phyloP scores from a whole-genome alignment of 305 asterid species.

The Plantago lanceolata region DNA sequence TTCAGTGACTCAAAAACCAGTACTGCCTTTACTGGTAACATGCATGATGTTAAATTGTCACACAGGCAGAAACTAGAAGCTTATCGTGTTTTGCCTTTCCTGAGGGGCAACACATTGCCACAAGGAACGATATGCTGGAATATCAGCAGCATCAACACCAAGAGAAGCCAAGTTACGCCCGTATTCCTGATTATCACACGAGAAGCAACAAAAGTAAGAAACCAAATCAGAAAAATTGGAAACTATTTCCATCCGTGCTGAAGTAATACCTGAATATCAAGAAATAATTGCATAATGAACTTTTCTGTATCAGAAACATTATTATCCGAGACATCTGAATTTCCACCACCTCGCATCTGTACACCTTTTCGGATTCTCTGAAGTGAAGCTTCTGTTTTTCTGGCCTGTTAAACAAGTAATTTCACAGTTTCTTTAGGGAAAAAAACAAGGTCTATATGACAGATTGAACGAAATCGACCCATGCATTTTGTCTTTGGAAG shows the following conservation, averaged over 20 bases:
- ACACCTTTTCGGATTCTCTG: slow-evolving; percentile 93
- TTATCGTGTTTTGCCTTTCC: slow-evolving; percentile 58
- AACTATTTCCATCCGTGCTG: neutral
- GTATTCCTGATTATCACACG: slow-evolving; percentile 58
- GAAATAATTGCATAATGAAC: slow-evolving; percentile 89
- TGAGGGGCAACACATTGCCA: slow-evolving; percentile 93
- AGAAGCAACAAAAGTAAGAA: slow-evolving; percentile 13
- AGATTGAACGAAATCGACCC: neutral
- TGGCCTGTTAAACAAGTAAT: slow-evolving; percentile 50
- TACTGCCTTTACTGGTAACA: neutral
- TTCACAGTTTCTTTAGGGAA: slow-evolving; percentile 16
- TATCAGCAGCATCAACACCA: slow-evolving; percentile 60
- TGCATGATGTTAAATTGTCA: neutral
- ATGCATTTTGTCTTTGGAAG: neutral
- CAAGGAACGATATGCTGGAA: slow-evolving; percentile 66
- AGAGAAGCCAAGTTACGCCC: slow-evolving; percentile 74
- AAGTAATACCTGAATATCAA: slow-evolving; percentile 71
- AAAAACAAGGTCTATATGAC: neutral
- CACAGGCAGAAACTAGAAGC: slow-evolving; percentile 33
- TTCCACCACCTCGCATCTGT: slow-evolving; percentile 89
- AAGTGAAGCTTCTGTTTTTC: slow-evolving; percentile 89
- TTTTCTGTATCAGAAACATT: slow-evolving; percentile 88
- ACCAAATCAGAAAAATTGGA: slow-evolving; percentile 1
- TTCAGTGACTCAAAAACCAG: neutral
- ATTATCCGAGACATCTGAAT: slow-evolving; percentile 81